phyloP scores from a whole-genome alignment of 768 basidiomycete genomes.

The Termitomyces sp. region DNA sequence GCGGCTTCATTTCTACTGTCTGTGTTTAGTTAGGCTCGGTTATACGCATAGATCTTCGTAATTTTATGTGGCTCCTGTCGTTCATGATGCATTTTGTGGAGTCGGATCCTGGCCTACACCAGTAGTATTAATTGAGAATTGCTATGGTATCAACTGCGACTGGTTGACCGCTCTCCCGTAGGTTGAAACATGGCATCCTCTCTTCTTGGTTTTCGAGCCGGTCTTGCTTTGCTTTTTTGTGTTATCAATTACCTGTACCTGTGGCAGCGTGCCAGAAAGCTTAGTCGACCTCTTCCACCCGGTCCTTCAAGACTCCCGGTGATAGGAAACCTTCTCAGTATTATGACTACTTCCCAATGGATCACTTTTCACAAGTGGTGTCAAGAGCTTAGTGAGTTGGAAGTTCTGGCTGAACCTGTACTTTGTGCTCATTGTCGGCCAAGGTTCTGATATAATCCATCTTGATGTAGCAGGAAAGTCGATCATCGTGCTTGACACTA shows the following conservation, averaged over 20 bases:
- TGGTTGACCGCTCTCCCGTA: not conserved
- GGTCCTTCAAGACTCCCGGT: not conserved
- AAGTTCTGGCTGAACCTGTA: not conserved
- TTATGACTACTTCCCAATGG: conserved; percentile 6
- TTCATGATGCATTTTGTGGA: not conserved
- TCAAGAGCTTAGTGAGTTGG: conserved; percentile 16
- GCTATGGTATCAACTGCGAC: not conserved
- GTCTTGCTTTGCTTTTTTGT: not conserved
- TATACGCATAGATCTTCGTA: too few relatives aligned
- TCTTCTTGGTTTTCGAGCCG: not conserved
- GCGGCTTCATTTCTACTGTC: too few relatives aligned
- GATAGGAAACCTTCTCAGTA: conserved; percentile 11
- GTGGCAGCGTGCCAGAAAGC: not conserved
- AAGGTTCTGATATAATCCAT: not conserved
- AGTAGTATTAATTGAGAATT: not conserved
- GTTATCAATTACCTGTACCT: not conserved
- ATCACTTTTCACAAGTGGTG: conserved; percentile 13
- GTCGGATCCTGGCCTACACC: not conserved
- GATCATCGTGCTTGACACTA: not conserved
- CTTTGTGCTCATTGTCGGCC: not conserved
- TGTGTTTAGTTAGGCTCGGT: too few relatives aligned
- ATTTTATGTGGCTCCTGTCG: too few relatives aligned
- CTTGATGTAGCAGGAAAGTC: not conserved
- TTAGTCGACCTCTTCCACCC: conserved; percentile 7
- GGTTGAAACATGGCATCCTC: not conserved